These are phyloP conservation scores for Aciculoconidium aculeatum DNA, from an alignment of 805 yeast genomes.

Conservation along the genomic window DNA sequence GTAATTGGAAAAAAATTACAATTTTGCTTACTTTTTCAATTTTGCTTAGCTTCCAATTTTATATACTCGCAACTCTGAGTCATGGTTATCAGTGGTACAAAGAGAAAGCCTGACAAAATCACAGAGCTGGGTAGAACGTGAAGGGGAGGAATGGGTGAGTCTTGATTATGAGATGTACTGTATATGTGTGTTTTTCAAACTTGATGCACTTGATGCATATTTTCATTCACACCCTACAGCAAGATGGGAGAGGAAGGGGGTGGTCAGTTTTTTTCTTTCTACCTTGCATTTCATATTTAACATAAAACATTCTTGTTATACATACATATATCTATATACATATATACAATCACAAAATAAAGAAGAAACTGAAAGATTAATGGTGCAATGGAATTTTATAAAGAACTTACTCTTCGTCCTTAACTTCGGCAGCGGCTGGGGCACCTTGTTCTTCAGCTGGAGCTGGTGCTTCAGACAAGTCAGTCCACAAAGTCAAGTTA, in stretches of 20 bases:
- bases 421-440: slow-evolving; percentile 10
- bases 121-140: neutral
- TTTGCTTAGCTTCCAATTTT: slow-evolving; percentile 2
- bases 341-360: slow-evolving; percentile 3
- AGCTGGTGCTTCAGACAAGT: slow-evolving; percentile 73
- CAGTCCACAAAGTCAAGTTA: slow-evolving; percentile 98
- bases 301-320: slow-evolving; percentile 5
- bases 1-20: slow-evolving; percentile 1
- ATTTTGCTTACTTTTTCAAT: neutral
- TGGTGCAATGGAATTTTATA: slow-evolving; percentile 2
- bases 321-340: slow-evolving; percentile 5
- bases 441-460: slow-evolving; percentile 25
- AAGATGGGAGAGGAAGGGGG: too few species aligned
- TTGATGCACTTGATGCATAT: too few species aligned
- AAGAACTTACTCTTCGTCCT: slow-evolving; percentile 23
- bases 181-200: neutral
- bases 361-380: slow-evolving; percentile 1
- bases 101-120: slow-evolving; percentile 1
- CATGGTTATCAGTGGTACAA: too few species aligned
- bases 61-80: too few species aligned
- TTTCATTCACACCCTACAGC: too few species aligned
- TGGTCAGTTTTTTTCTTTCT: too few species aligned
- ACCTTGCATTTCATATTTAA: too few species aligned
- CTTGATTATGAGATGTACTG: slow-evolving; percentile 1
- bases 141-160: neutral